These are phyloP conservation scores for Talaromyces rugulosus DNA, from an alignment of 2,329 filamentous ascomycete genomes.

Conservation along the genomic window DNA sequence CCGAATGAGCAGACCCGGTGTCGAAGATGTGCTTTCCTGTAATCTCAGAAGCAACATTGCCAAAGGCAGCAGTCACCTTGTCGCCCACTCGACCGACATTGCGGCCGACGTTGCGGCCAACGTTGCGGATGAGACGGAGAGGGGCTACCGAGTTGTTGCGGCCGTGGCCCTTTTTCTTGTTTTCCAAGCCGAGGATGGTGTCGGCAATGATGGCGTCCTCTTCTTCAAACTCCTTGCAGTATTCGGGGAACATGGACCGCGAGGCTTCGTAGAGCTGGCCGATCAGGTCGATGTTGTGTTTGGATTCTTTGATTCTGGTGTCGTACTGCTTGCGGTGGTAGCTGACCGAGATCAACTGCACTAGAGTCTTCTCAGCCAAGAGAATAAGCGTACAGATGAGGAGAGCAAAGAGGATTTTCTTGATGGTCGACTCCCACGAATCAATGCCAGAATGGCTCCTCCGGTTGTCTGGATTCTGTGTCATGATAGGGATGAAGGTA, in stretches of 20 bases:
- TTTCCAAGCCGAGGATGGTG: slow-evolving; percentile 63
- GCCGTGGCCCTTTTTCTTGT: slow-evolving; percentile 45
- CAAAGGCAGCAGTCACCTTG: slow-evolving; percentile 89
- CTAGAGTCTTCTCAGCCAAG: slow-evolving; percentile 55
- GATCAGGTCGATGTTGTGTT: slow-evolving; percentile 76
- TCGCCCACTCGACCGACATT: slow-evolving; percentile 79
- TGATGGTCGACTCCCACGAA: slow-evolving; percentile 53
- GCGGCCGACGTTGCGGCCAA: slow-evolving; percentile 66
- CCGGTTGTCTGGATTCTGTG: slow-evolving; percentile 36
- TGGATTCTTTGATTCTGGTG: slow-evolving; percentile 76
- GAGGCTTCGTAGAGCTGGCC: slow-evolving; percentile 88
- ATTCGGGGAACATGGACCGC: slow-evolving; percentile 81
- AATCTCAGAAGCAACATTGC: slow-evolving; percentile 89
- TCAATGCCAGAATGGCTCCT: slow-evolving; percentile 25
- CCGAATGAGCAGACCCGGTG: slow-evolving; percentile 80
- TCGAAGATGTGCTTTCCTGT: slow-evolving; percentile 96
- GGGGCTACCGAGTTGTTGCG: slow-evolving; percentile 66
- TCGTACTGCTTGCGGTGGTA: slow-evolving; percentile 66
- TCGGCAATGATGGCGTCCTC: slow-evolving; percentile 92
- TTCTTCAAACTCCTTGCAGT: slow-evolving; percentile 83
- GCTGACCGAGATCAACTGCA: slow-evolving; percentile 64
- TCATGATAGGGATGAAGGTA: slow-evolving; percentile 55
- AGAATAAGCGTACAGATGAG: slow-evolving; percentile 56
- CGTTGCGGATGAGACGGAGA: slow-evolving; percentile 69
- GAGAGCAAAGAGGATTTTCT: slow-evolving; percentile 56